Base-by-base conservation (phyloP, 2,329 filamentous ascomycete genomes). In the Chrysoporthe deuterocubensis region DNA sequence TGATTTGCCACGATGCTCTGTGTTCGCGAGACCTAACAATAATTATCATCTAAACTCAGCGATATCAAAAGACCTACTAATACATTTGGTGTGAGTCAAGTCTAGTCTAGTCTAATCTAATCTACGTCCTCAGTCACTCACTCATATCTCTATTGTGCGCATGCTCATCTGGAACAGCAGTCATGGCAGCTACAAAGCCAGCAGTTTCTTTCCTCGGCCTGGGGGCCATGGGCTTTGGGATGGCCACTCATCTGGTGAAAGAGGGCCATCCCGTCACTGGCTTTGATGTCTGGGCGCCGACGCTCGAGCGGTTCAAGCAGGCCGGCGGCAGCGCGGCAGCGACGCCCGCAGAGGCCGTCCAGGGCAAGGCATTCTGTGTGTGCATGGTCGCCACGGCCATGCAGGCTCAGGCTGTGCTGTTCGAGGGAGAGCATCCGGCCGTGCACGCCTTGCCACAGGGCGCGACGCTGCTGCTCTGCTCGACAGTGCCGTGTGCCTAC, bases 191-290 rank as follows among this genome's bases (percentile, higher is more conserved):
- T 61, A 21, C 71, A 7, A 82, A 81, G 69, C 77, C 77, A 4
- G 74, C 77, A 4, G 72, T 92, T 65, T 85, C 87, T 71, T 92
- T 93, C 78, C 89, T 91, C 71, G 91, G 91, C 81, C 89, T 94
- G 3, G 91, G 91, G 67, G 91, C 91, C 78, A 93, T 93, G 91
- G 91, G 91, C 75, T 91, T 92, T 76, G 91, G 91, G 75, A 93
- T 94, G 91, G 91, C 91, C 71, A 91, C 87, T 69, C 85, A 93
- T 75, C 85, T 94, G 58, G 82, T 93, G 73, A 87, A 88, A 72
- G 80, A 86, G 71, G 89, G 89, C 67, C 92, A 90, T 77, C 69
- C 80, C 37, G 90, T 93, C 34, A 89, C 87, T 32, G 91, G 91
- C 66, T 93, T 89, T 76, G 91, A 94, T 74, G 86, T 93, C 52